Percentiles rank a stretch among this genome's conserved stretches.
These are phyloP conservation scores for Boletus vinaceobasis DNA, from an alignment of 768 basidiomycete genomes.

Conservation along the genomic window DNA sequence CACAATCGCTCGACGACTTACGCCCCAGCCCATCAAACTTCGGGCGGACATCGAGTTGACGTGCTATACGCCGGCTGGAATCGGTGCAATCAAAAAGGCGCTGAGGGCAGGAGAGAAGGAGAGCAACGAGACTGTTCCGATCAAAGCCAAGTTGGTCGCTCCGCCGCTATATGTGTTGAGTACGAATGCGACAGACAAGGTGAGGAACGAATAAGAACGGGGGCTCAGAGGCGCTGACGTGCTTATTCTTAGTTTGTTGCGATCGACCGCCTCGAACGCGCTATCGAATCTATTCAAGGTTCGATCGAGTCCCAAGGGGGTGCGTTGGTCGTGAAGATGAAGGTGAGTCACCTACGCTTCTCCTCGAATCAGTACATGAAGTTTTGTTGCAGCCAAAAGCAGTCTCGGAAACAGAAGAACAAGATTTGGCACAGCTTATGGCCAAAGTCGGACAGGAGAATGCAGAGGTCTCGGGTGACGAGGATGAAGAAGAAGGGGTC, in stretches of 20 bases:
- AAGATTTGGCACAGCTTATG: constrained; percentile 96
- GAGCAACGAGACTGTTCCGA: constrained; percentile 89
- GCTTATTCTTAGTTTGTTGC: constrained; percentile 59
- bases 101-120: constrained; percentile 85
- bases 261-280: constrained; percentile 89
- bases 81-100: constrained; percentile 94
- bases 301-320: constrained; percentile 86
- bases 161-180: constrained; percentile 95
- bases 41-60: constrained; percentile 97
- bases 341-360: constrained; percentile 43
- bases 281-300: constrained; percentile 84
- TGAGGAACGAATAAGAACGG: constrained; percentile 21
- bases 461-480: constrained; percentile 93
- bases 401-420: constrained; percentile 95
- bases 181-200: constrained; percentile 97
- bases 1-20: constrained; percentile 92
- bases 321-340: constrained; percentile 92
- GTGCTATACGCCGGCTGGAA: constrained; percentile 93
- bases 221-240: not conserved
- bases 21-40: constrained; percentile 97
- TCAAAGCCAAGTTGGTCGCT: constrained; percentile 95
- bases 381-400: constrained; percentile 37
- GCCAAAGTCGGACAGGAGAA: constrained; percentile 92
- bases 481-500: constrained; percentile 67
- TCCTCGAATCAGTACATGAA: not conserved